Percentiles rank a stretch among this genome's conserved stretches.
These are phyloP conservation scores for Spirogloea muscicola DNA, from an alignment of 139 green algal genomes.

Conservation along the genomic window DNA sequence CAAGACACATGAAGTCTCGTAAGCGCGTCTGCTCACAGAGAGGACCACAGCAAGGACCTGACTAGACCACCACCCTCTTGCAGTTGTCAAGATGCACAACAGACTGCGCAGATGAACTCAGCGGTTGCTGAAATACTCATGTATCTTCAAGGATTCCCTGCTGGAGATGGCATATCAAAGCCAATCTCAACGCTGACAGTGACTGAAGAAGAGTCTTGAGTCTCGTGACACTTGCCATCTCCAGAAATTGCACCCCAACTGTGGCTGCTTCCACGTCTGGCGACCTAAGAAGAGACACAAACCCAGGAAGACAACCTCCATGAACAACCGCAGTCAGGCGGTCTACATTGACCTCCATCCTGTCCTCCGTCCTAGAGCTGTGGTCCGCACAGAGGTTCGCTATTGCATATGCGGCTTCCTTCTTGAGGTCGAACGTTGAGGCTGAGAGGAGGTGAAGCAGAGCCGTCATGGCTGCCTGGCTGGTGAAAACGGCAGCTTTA, in stretches of 20 bases:
- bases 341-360: constrained; percentile 7
- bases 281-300: constrained; percentile 35
- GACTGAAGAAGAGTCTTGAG: too few species aligned
- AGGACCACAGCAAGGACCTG: too few species aligned
- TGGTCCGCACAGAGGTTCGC: constrained; percentile 24
- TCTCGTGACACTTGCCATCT: constrained; percentile 35
- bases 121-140: too few species aligned
- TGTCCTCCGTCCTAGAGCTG: background rate
- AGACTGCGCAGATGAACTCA: too few species aligned
- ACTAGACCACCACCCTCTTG: too few species aligned
- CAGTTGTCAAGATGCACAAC: too few species aligned
- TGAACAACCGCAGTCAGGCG: constrained; percentile 21
- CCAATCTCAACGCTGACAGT: too few species aligned
- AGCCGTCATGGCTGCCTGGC: background rate
- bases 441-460: constrained; percentile 21
- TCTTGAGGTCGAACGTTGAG: constrained; percentile 28
- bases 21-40: too few species aligned
- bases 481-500: constrained; percentile 29
- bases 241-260: constrained; percentile 38
- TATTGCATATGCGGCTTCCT: constrained; percentile 43
- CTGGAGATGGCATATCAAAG: too few species aligned
- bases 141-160: too few species aligned
- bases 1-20: background rate
- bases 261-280: constrained; percentile 33
- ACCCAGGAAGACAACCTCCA: constrained; percentile 11